phyloP scores from a whole-genome alignment of 2,329 filamentous ascomycete genomes.

The Epichloe sylvatica region DNA sequence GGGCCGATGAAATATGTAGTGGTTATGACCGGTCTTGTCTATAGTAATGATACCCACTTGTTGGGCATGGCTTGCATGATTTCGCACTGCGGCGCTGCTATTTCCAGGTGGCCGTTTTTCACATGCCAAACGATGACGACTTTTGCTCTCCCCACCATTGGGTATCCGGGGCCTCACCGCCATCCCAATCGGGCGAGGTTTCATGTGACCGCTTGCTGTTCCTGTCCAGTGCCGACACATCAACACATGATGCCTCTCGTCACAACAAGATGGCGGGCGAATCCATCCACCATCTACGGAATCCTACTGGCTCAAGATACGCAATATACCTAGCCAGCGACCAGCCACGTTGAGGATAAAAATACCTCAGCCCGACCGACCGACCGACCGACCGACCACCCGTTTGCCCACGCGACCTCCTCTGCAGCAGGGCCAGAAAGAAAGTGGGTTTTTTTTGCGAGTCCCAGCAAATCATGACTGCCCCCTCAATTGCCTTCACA shows the following conservation, averaged over 20 bases:
- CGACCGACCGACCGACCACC: too few species aligned
- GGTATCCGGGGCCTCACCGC: background rate
- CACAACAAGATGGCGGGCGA: background rate
- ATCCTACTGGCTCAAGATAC: background rate
- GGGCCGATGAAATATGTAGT: background rate
- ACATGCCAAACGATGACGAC: too few species aligned
- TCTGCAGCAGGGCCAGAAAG: too few species aligned
- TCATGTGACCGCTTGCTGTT: constrained; percentile 3
- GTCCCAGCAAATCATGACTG: too few species aligned
- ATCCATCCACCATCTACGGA: background rate
- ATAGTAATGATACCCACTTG: constrained; percentile 6
- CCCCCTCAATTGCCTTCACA: too few species aligned
- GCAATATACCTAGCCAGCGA: too few species aligned
- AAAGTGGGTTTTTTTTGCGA: background rate
- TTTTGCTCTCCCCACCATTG: too few species aligned
- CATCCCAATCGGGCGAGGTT: constrained; percentile 1
- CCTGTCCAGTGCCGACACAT: background rate
- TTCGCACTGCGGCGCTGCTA: background rate
- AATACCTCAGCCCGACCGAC: too few species aligned
- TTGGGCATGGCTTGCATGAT: background rate
- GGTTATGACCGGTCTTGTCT: background rate
- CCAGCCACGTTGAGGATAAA: too few species aligned
- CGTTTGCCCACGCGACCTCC: too few species aligned
- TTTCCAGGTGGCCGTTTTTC: too few species aligned
- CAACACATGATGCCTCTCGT: background rate